Evolutionary conservation across 768 basidiomycete species (phyloP).

Genomic region (Boletales sp.): DNA sequence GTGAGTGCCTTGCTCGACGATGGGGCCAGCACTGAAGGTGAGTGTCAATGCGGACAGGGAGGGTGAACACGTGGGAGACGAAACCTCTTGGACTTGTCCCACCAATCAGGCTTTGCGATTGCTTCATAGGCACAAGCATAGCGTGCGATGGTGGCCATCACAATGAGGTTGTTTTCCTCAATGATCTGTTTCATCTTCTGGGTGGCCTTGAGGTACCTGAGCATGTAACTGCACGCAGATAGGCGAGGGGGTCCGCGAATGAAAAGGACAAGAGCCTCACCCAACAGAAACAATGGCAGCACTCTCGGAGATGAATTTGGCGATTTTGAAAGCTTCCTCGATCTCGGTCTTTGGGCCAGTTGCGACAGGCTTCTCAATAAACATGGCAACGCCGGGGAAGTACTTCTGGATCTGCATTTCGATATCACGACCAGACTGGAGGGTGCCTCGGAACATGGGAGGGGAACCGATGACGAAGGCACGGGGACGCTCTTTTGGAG

Average conservation of each 20-base stretch:
- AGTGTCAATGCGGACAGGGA: slow-evolving; percentile 2
- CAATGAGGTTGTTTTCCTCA: slow-evolving; percentile 87
- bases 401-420: slow-evolving; percentile 83
- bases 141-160: slow-evolving; percentile 94
- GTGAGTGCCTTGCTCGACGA: slow-evolving; percentile 93
- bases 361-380: slow-evolving; percentile 90
- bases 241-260: neutral
- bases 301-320: slow-evolving; percentile 64
- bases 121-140: slow-evolving; percentile 87
- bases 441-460: slow-evolving; percentile 88
- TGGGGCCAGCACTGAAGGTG: slow-evolving; percentile 59
- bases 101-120: slow-evolving; percentile 85
- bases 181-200: slow-evolving; percentile 98
- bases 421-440: slow-evolving; percentile 72
- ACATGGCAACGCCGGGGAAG: slow-evolving; percentile 87
- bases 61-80: slow-evolving; percentile 31
- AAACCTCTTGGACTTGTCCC: slow-evolving; percentile 87
- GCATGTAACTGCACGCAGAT: slow-evolving; percentile 66
- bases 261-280: slow-evolving; percentile 38
- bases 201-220: slow-evolving; percentile 89
- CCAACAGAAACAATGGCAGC: slow-evolving; percentile 86
- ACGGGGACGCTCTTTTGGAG: slow-evolving; percentile 62
- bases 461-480: slow-evolving; percentile 89
- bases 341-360: slow-evolving; percentile 73
- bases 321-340: slow-evolving; percentile 64